phyloP scores from a whole-genome alignment of 768 basidiomycete genomes.

The Albatrellus ellisii region DNA sequence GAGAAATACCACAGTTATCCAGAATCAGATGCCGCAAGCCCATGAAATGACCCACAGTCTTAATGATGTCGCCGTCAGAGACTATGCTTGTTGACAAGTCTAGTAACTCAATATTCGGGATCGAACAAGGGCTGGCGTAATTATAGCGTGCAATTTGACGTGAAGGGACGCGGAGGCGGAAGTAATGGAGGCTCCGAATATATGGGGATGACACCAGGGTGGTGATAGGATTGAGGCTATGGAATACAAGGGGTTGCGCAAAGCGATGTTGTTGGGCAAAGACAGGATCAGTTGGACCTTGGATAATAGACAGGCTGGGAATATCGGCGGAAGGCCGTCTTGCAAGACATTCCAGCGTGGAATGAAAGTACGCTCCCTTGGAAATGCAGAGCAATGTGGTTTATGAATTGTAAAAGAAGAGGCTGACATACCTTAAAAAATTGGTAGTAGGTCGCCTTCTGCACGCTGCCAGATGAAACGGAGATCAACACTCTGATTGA shows the following conservation, averaged over 20 bases:
- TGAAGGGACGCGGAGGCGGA: slow-evolving; percentile 63
- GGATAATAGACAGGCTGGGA: slow-evolving; percentile 44
- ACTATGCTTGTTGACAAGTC: slow-evolving; percentile 68
- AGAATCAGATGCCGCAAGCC: slow-evolving; percentile 52
- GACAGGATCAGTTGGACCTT: slow-evolving; percentile 42
- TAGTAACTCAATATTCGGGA: slow-evolving; percentile 42
- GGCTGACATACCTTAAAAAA: slow-evolving; percentile 49
- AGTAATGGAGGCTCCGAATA: slow-evolving; percentile 30
- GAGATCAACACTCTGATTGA: slow-evolving; percentile 1
- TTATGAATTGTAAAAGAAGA: background rate
- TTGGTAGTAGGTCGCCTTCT: slow-evolving; percentile 66
- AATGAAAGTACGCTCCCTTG: slow-evolving; percentile 79
- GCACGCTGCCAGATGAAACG: slow-evolving; percentile 30
- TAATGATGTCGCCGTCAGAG: slow-evolving; percentile 37
- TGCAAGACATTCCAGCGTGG: slow-evolving; percentile 45
- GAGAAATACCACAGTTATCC: slow-evolving; percentile 49
- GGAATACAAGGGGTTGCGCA: slow-evolving; percentile 86
- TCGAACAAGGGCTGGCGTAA: slow-evolving; percentile 18
- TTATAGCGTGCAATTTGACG: slow-evolving; percentile 40
- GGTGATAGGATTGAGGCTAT: slow-evolving; percentile 47
- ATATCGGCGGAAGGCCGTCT: slow-evolving; percentile 40
- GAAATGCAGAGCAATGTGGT: background rate
- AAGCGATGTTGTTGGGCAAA: slow-evolving; percentile 28
- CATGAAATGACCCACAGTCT: slow-evolving; percentile 35
- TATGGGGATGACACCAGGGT: slow-evolving; percentile 31